Base-by-base conservation (phyloP, 495 filamentous ascomycete species). In the Letharia columbiana region DNA sequence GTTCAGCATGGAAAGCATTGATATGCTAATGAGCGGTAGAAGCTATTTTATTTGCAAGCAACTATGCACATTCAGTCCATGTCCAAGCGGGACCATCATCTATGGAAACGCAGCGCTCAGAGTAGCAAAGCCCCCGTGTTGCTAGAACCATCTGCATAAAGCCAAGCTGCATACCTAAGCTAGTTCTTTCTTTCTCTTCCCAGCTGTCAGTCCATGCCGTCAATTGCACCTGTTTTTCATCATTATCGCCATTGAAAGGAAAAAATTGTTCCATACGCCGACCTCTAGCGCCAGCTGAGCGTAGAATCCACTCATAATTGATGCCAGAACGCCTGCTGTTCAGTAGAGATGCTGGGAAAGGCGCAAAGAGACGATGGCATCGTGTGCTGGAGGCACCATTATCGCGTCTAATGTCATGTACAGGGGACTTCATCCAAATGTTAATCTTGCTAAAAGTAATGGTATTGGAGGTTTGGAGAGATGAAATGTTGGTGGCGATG, bases 31-130 rank as follows among this genome's bases (percentile, higher is more conserved):
- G 3, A 37, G 31, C 31, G 33, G 31, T 20, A 57, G 54, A 57
- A 37, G 54, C 52, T 12, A 56, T 39, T 59, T 65, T 18, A n/a
- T 59, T 65, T 65, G 54, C 63, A 47, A 62, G 37, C 28, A 65
- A 33, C 63, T 59, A 65, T 65, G 18, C 37, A 65, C 56, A 23
- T 60, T 18, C n/a, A 58, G 44, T 65, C 63, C 57, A 37, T 65
- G 63, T 65, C 63, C 63, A 65, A 65, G 33, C 3, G 56, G 57
- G 42, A 65, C 63, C 41, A 28, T 28, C 8, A 57, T 28, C 33
- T 65, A 60, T 65, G 63, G 56, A 65, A 65, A 28, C 33, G 23
- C 56, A 65, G 63, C 63, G 39, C 50, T 45, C 52, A 65, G 41
- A 49, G 63, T 65, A 58, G 18, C 63, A 65, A 50, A 65, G 63